Evolutionary conservation across 305 asterid species (phyloP), one percentile per base, ranked within the genome.

Genomic region (Fraxinus dipetala): DNA sequence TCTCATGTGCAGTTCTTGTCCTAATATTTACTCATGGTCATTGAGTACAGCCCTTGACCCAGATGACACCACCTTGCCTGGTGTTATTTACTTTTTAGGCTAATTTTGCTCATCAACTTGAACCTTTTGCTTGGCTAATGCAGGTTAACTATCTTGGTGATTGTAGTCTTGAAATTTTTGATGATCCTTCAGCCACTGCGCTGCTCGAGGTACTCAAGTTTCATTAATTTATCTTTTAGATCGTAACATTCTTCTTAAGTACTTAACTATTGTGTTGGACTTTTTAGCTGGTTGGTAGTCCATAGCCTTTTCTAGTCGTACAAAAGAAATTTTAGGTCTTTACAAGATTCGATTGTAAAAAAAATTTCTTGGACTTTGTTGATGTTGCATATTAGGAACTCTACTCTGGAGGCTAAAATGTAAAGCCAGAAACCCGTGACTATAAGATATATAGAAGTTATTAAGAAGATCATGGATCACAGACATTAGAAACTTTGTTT

Each of bases 61-160:
- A 36, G 72, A 69, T 38, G 67, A 30, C 24, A 13, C 38, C 43
- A 76, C 69, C 40, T 75, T 76, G 36, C 24, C 31, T 72, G 48
- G 56, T 76, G 34, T 77, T 72, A 78, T 48, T 20, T 73, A 70
- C 43, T 77, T 76, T 76, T 22, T 67, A 74, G 75, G 59, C 82
- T 81, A 7, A 78, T 67, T 36, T 82, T 81, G 56, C 81, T 24
- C 63, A 35, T 51, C 24, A 40, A 78, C 32, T 75, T 72, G 78
- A 77, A 32, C 69, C 72, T 63, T 81, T 89, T 63, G 72, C 83
- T 79, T 84, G 18, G 76, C 70, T 16, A 63, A 86, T 86, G 87
- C 93, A 95, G 99, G 87, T 95, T 77, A 95, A 95, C 85, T 95
- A 94, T 84, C 85, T 93, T 73, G 94, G 90, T 85, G 99, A 95